Conservation (phyloP, 2,329 filamentous ascomycete genomes). For the Apiospora phragmitis region DNA sequence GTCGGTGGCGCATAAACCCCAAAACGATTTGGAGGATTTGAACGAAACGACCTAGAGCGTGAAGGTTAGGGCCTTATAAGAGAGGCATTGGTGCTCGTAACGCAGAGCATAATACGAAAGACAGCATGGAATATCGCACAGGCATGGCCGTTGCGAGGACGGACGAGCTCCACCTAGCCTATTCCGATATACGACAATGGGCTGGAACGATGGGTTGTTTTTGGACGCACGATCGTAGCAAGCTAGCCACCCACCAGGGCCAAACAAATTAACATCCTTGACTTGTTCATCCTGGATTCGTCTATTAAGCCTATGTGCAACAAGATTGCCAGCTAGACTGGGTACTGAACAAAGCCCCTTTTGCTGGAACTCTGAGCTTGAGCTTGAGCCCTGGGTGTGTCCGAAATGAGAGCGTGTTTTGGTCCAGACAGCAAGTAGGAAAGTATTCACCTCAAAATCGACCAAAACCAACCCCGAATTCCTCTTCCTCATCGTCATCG, state of each 20-base stretch:
- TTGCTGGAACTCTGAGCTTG: not conserved
- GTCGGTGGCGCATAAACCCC: conserved; percentile 61
- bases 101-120: not conserved
- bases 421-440: not conserved
- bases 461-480: not conserved
- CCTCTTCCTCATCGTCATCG: conserved; percentile 17
- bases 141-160: not conserved
- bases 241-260: conserved; percentile 6
- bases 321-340: not conserved
- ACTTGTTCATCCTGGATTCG: not conserved
- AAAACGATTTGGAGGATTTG: not conserved
- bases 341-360: not conserved
- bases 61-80: not conserved
- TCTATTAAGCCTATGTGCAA: not conserved
- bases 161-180: not conserved
- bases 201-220: conserved; percentile 2
- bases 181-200: not conserved
- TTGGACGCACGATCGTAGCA: not conserved
- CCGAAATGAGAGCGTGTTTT: not conserved
- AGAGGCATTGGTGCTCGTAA: not conserved
- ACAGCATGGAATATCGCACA: not conserved
- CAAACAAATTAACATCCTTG: not conserved
- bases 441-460: not conserved
- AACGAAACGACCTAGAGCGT: not conserved
- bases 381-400: no score